Percentiles rank a stretch among this genome's conserved stretches.
These are phyloP conservation scores for Tylopilus felleus DNA, from an alignment of 768 basidiomycete genomes.

Conservation along the genomic window DNA sequence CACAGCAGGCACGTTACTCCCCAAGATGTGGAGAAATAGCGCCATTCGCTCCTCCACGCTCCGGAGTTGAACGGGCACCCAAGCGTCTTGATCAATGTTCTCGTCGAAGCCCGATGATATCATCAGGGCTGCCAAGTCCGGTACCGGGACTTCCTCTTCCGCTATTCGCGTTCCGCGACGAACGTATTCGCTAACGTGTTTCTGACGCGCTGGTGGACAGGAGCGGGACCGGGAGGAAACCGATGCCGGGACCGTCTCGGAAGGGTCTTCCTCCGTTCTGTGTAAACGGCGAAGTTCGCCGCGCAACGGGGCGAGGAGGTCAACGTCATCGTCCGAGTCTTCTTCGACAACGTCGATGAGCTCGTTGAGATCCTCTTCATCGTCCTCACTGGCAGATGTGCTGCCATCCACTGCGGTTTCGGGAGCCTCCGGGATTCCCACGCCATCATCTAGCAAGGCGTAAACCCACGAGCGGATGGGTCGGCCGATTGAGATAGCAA, in stretches of 20 bases:
- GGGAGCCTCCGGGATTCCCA: conserved; percentile 51
- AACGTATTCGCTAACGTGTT: conserved; percentile 51
- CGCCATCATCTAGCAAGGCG: conserved; percentile 61
- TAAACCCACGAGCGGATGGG: conserved; percentile 65
- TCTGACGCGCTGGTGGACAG: conserved; percentile 16
- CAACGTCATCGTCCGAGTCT: conserved; percentile 44
- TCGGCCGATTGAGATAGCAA: conserved; percentile 57
- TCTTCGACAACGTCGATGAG: conserved; percentile 68
- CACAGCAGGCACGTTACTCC: conserved; percentile 51
- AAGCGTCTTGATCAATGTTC: conserved; percentile 20
- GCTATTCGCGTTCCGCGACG: conserved; percentile 67
- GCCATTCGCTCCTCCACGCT: conserved; percentile 49
- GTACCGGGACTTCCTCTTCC: conserved; percentile 53
- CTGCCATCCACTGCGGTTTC: conserved; percentile 23
- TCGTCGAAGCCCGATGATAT: conserved; percentile 32
- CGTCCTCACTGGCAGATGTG: conserved; percentile 14
- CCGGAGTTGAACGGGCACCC: conserved; percentile 46
- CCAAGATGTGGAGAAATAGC: conserved; percentile 53
- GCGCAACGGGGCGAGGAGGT: conserved; percentile 66
- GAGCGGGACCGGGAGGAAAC: conserved; percentile 34
- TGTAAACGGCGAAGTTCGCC: conserved; percentile 63
- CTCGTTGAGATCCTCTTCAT: conserved; percentile 53
- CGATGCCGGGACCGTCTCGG: conserved; percentile 28
- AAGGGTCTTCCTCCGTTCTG: conserved; percentile 34
- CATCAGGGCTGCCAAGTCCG: conserved; percentile 47